Evolutionary conservation across 768 basidiomycete species (phyloP).

Genomic region (Pisolithus marmoratus): DNA sequence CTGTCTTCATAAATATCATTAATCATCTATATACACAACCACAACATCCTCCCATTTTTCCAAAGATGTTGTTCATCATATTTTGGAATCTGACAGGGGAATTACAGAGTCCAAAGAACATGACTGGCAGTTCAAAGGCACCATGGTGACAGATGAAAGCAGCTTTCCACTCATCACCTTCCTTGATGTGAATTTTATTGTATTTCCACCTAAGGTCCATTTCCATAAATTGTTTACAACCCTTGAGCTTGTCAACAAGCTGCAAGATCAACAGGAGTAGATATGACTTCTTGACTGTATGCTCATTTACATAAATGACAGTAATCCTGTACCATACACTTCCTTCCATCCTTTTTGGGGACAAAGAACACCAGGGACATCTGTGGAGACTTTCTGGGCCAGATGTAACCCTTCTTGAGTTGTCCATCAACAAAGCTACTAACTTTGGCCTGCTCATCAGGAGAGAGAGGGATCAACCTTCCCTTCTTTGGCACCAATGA

Average conservation of each 20-base stretch:
- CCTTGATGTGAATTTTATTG: no score
- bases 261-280: no score
- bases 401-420: conserved; percentile 2
- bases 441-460: not conserved
- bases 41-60: not conserved
- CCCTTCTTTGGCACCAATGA: no score
- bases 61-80: not conserved
- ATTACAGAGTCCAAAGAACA: not conserved
- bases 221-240: no score
- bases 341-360: not conserved
- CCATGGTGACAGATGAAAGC: not conserved
- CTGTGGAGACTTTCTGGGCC: not conserved
- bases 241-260: no score
- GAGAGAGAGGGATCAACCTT: no score
- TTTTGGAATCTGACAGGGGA: not conserved
- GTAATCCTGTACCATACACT: not conserved
- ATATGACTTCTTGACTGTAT: no score
- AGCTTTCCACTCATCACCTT: no score
- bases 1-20: not conserved
- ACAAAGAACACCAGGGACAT: not conserved
- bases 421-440: conserved; percentile 7
- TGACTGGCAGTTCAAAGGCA: not conserved
- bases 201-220: no score
- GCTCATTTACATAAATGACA: no score
- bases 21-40: not conserved